Conservation (phyloP, 2,329 filamentous ascomycete genomes). For the Clonostachys chloroleuca region DNA sequence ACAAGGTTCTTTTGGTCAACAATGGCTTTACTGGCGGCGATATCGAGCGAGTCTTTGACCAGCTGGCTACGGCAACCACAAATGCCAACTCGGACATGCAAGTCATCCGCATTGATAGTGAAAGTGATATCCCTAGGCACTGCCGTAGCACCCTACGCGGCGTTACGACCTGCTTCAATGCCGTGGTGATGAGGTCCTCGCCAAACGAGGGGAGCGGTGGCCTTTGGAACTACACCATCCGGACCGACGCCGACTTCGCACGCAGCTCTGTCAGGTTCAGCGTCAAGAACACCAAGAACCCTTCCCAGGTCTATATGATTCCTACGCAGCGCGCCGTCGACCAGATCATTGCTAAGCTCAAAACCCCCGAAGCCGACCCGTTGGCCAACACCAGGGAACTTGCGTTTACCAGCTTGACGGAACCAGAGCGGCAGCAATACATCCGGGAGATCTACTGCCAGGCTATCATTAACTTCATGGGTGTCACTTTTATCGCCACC, state of each 20-base stretch:
- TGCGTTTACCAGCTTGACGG: constrained; percentile 69
- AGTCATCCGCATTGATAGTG: constrained; percentile 46
- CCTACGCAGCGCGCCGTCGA: constrained; percentile 80
- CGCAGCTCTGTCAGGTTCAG: constrained; percentile 56
- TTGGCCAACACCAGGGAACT: constrained; percentile 54
- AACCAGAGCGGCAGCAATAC: constrained; percentile 58
- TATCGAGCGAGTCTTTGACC: constrained; percentile 67
- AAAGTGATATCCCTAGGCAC: constrained; percentile 53
- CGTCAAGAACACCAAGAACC: constrained; percentile 62
- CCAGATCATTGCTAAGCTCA: constrained; percentile 58
- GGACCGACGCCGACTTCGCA: constrained; percentile 65
- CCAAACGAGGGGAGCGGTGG: constrained; percentile 63
- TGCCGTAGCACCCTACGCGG: constrained; percentile 64
- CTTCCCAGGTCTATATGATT: constrained; percentile 71
- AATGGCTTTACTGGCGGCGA: constrained; percentile 65
- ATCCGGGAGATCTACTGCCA: constrained; percentile 68
- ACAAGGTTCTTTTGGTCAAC: constrained; percentile 76
- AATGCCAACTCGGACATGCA: constrained; percentile 47
- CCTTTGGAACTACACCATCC: constrained; percentile 83
- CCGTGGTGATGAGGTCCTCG: constrained; percentile 71
- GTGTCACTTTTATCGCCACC: constrained; percentile 73
- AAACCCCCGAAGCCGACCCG: constrained; percentile 25
- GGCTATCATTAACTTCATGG: constrained; percentile 71
- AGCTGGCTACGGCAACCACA: constrained; percentile 53
- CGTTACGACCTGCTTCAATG: constrained; percentile 68